Evolutionary conservation across 2,329 filamentous ascomycete species (phyloP).

Genomic region (Hypoxylon sp.): DNA sequence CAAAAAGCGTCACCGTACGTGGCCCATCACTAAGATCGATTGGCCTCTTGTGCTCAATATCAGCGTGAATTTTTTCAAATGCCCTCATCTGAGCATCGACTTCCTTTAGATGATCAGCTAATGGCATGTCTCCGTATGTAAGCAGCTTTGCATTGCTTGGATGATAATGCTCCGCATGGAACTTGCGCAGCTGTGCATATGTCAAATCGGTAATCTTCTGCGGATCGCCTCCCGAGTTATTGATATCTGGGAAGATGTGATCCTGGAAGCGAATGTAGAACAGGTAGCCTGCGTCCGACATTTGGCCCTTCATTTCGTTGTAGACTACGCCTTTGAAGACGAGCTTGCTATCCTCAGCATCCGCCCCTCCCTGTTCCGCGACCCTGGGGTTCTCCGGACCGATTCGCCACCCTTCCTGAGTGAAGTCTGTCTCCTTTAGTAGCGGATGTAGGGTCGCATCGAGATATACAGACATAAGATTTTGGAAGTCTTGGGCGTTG

Average conservation of each 20-base stretch:
- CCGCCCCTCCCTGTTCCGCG: conserved; percentile 58
- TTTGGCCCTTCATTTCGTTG: conserved; percentile 99
- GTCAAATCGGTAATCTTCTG: conserved; percentile 96
- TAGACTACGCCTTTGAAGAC: conserved; percentile 99
- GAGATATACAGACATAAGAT: conserved; percentile 95
- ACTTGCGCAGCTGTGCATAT: conserved; percentile 87
- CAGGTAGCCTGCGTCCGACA: conserved; percentile 96
- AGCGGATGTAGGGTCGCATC: conserved; percentile 93
- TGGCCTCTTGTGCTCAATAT: conserved; percentile 81
- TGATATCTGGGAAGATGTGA: conserved; percentile 91
- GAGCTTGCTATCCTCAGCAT: conserved; percentile 73
- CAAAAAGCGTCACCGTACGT: conserved; percentile 76
- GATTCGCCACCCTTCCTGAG: conserved; percentile 96
- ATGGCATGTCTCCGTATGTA: conserved; percentile 93
- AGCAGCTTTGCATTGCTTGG: conserved; percentile 97
- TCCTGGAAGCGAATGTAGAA: conserved; percentile 97
- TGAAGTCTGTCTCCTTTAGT: conserved; percentile 90
- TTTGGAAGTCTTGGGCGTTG: conserved; percentile 94
- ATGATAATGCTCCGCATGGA: conserved; percentile 94
- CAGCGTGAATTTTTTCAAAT: conserved; percentile 78
- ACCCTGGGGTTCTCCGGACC: conserved; percentile 88
- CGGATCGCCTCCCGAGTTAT: conserved; percentile 97
- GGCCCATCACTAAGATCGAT: conserved; percentile 78
- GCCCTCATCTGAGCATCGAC: conserved; percentile 79
- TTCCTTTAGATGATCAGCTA: conserved; percentile 83